Evolutionary conservation across 345 rosid species (phyloP).

Genomic region (Ailanthus altissimus): DNA sequence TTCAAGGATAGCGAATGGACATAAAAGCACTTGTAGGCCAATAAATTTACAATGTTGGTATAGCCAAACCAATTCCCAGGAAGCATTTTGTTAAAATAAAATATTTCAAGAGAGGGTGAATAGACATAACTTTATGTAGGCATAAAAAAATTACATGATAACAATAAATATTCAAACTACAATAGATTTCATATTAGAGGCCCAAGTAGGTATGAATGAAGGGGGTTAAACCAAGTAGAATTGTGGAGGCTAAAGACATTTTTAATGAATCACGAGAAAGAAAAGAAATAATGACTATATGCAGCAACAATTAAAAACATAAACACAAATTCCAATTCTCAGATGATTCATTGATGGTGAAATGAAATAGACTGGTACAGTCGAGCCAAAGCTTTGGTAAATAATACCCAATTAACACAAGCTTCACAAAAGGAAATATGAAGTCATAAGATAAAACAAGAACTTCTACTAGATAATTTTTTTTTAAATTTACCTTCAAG

Average conservation of each 20-base stretch:
- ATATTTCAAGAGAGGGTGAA: not conserved
- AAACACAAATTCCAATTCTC: not conserved
- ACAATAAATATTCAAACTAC: not conserved
- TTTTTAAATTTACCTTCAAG: slow-evolving; percentile 55
- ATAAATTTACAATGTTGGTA: not conserved
- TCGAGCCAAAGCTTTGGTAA: too few relatives aligned
- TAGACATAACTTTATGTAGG: not conserved
- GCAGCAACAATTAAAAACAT: not conserved
- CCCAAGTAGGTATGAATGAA: not conserved
- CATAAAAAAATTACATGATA: not conserved
- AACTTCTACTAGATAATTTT: not conserved
- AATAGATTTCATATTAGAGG: not conserved
- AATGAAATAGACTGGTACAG: not conserved
- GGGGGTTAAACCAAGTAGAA: not conserved
- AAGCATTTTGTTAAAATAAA: not conserved
- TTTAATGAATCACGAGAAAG: not conserved
- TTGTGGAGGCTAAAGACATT: not conserved
- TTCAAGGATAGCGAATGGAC: not conserved
- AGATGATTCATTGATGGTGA: not conserved
- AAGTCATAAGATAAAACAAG: not conserved
- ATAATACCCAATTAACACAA: not conserved
- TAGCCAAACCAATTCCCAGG: not conserved
- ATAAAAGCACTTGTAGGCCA: not conserved
- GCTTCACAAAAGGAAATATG: not conserved
- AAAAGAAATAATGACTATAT: not conserved